A percentile compares a stretch with the other conserved stretches of the same genome.
Conservation (phyloP, 2,329 filamentous ascomycete species). For the Cercospora janseana region DNA sequence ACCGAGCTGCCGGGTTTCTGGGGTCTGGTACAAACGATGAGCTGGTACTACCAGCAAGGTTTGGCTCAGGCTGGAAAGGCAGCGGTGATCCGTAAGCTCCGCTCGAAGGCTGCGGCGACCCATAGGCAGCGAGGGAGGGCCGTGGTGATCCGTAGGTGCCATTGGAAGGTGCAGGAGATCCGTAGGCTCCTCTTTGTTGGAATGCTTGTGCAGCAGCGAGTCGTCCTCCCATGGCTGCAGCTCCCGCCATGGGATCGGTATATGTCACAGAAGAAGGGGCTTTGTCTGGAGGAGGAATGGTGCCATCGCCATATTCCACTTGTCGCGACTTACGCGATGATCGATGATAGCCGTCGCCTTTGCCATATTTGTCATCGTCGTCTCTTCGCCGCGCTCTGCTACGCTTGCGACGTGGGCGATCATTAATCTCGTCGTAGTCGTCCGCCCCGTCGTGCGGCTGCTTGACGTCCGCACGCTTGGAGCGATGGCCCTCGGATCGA, state of each 20-base stretch:
- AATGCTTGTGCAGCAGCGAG: slow-evolving; percentile 16
- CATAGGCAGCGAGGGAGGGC: slow-evolving; percentile 1
- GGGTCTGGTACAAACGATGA: slow-evolving; percentile 10
- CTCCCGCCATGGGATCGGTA: slow-evolving; percentile 10
- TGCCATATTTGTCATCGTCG: slow-evolving; percentile 29
- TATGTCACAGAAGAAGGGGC: slow-evolving; percentile 6
- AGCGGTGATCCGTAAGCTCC: slow-evolving; percentile 15
- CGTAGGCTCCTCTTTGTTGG: slow-evolving; percentile 12
- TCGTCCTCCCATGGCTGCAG: slow-evolving; percentile 18
- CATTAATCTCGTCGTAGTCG: slow-evolving; percentile 30
- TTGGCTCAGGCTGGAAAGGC: slow-evolving; percentile 16
- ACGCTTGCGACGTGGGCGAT: slow-evolving; percentile 23
- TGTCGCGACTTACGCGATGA: slow-evolving; percentile 12
- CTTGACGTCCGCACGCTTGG: slow-evolving; percentile 15
- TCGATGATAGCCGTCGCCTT: slow-evolving; percentile 25
- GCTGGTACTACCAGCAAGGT: slow-evolving; percentile 13
- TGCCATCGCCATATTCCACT: slow-evolving; percentile 21
- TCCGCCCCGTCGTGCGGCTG: slow-evolving; percentile 29
- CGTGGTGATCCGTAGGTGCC: slow-evolving; percentile 12
- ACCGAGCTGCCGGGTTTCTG: slow-evolving; percentile 17
- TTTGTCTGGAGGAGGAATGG: slow-evolving; percentile 18
- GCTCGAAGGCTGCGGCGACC: slow-evolving; percentile 10
- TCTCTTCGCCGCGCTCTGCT: slow-evolving; percentile 25
- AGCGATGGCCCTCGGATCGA: slow-evolving; percentile 22
- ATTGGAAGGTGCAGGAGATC: background rate